Evolutionary conservation across 1,284 basidiomycete genomes (phyloP).

Genomic region (Dichomitus squalens): DNA sequence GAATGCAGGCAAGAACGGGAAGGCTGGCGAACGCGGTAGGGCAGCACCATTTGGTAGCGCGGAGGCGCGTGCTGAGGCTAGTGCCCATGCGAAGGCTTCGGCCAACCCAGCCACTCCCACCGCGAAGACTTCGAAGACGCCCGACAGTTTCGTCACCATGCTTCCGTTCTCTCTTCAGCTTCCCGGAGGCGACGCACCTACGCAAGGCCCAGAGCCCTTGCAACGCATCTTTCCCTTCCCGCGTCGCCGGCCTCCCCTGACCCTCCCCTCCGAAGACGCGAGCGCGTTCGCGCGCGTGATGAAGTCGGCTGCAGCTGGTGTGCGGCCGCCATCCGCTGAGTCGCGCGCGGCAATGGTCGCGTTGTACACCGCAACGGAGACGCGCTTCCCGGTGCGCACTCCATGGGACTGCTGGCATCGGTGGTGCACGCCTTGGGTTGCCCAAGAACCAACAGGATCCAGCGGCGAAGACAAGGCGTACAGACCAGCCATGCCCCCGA

Average conservation of each 20-base stretch:
- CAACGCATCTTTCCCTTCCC: constrained; percentile 16
- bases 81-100: constrained; percentile 14
- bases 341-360: constrained; percentile 19
- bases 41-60: constrained; percentile 21
- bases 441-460: too few relatives aligned
- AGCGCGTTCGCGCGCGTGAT: constrained; percentile 16
- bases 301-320: constrained; percentile 12
- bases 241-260: constrained; percentile 20
- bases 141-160: constrained; percentile 7
- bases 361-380: constrained; percentile 14
- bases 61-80: constrained; percentile 21
- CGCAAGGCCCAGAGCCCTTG: constrained; percentile 1
- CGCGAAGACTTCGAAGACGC: constrained; percentile 4
- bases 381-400: constrained; percentile 18
- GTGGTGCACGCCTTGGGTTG: constrained; percentile 25
- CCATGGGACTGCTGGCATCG: constrained; percentile 29
- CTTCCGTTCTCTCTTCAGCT: constrained; percentile 12
- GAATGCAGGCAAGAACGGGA: background rate
- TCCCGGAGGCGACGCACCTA: background rate
- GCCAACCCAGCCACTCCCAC: background rate
- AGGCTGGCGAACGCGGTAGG: constrained; percentile 16
- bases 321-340: constrained; percentile 11
- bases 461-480: too few relatives aligned
- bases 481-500: background rate
- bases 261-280: constrained; percentile 15